phyloP scores from a whole-genome alignment of 2,329 filamentous ascomycete genomes.

The Microcyclospora tardicrescens region DNA sequence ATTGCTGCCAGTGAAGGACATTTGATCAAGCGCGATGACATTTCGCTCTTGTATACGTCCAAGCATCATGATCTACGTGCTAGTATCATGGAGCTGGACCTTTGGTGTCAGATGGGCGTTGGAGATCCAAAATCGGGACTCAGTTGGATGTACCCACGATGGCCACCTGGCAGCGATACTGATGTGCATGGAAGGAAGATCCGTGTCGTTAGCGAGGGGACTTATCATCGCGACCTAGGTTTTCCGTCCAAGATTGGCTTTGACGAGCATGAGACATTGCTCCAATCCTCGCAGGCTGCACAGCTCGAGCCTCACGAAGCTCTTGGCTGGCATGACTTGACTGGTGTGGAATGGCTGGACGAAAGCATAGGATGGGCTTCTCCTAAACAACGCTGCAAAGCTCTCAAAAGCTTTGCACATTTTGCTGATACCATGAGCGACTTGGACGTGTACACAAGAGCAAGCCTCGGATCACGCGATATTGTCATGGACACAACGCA shows the following conservation, averaged over 20 bases:
- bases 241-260: conserved; percentile 39
- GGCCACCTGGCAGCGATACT: conserved; percentile 57
- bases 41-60: conserved; percentile 56
- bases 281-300: conserved; percentile 55
- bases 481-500: conserved; percentile 42
- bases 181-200: conserved; percentile 55
- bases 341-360: not conserved
- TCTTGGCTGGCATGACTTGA: conserved; percentile 25
- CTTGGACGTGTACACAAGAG: conserved; percentile 47
- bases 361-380: not conserved
- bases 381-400: conserved; percentile 5
- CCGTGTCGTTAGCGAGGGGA: conserved; percentile 68
- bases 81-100: conserved; percentile 71
- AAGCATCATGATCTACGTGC: conserved; percentile 64
- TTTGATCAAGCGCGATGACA: conserved; percentile 52
- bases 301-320: conserved; percentile 31
- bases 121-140: conserved; percentile 79
- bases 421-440: conserved; percentile 51
- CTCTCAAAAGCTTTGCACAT: conserved; percentile 40
- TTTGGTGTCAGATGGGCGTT: conserved; percentile 94
- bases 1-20: conserved; percentile 85
- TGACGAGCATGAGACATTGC: conserved; percentile 49
- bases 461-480: conserved; percentile 21
- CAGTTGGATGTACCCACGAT: conserved; percentile 76
- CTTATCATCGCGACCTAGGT: conserved; percentile 68